phyloP scores from a whole-genome alignment of 805 yeast species.

The Spencermartinsiella europaea region DNA sequence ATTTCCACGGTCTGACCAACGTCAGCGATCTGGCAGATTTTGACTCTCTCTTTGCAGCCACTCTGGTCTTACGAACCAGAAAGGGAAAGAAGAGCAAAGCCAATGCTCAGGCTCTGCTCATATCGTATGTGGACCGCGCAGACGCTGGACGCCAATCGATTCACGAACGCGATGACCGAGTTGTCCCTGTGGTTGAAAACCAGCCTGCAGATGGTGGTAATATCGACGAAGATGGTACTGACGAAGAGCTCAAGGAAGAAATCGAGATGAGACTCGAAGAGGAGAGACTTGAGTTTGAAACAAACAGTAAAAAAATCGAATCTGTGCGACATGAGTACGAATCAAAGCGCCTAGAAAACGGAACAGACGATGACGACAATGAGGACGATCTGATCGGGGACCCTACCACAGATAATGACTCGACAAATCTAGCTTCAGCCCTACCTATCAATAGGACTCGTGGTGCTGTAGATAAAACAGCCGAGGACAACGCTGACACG shows the following conservation, averaged over 20 bases:
- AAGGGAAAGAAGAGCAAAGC: neutral
- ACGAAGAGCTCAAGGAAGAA: neutral
- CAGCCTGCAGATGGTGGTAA: neutral
- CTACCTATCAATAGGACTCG: neutral
- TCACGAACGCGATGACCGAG: neutral
- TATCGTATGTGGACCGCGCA: neutral
- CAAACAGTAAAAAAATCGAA: neutral
- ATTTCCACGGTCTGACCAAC: neutral
- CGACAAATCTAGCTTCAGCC: neutral
- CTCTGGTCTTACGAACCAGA: neutral
- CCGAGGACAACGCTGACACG: neutral
- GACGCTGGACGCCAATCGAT: no score
- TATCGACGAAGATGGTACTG: neutral
- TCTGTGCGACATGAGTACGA: neutral
- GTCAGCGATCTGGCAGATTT: neutral
- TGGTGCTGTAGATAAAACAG: neutral
- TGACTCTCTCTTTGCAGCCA: neutral
- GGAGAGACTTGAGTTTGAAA: neutral
- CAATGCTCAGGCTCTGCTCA: neutral
- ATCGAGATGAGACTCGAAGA: neutral
- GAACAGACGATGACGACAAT: neutral
- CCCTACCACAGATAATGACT: neutral
- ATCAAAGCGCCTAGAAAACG: no score
- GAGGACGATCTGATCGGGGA: neutral
- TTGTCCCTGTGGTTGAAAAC: neutral